Conservation (phyloP, 352 stramenopile genomes). For the Phytophthora palmivora region DNA sequence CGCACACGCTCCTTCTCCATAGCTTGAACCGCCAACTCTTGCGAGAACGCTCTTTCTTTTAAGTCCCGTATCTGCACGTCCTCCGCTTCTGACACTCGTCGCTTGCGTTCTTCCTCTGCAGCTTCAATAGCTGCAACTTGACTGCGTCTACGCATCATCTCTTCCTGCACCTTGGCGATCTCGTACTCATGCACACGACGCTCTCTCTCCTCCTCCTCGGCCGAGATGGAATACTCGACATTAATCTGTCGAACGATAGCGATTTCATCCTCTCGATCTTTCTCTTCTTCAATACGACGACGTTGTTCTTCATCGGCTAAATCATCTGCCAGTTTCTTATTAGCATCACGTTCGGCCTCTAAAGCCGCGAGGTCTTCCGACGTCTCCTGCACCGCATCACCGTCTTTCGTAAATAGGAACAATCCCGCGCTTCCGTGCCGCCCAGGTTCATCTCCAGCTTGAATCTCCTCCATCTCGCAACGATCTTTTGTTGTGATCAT, state of each 20-base stretch:
- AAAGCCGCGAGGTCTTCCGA: constrained; percentile 43
- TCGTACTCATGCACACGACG: constrained; percentile 72
- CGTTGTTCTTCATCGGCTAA: constrained; percentile 65
- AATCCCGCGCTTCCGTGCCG: constrained; percentile 56
- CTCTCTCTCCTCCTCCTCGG: constrained; percentile 68
- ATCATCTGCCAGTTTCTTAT: constrained; percentile 63
- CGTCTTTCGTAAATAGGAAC: constrained; percentile 61
- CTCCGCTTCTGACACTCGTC: constrained; percentile 53
- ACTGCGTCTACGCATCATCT: constrained; percentile 61
- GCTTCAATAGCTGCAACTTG: constrained; percentile 46
- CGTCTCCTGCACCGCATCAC: constrained; percentile 44
- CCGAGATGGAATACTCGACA: constrained; percentile 65
- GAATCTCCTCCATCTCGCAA: constrained; percentile 18
- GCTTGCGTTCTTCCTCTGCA: constrained; percentile 53
- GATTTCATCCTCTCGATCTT: constrained; percentile 64
- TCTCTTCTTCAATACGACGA: constrained; percentile 58
- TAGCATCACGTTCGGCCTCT: constrained; percentile 48
- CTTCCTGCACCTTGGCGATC: constrained; percentile 64
- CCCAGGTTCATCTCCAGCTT: constrained; percentile 5
- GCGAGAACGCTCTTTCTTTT: constrained; percentile 39
- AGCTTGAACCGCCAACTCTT: constrained; percentile 45
- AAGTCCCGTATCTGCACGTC: constrained; percentile 25
- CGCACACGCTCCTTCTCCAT: constrained; percentile 70
- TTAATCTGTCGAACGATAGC: constrained; percentile 80
- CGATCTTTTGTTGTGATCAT: constrained; percentile 15